Evolutionary conservation across 1,139 yeast species (phyloP), one percentile per base, ranked within the genome.

Genomic region (Diutina neorugosa): DNA sequence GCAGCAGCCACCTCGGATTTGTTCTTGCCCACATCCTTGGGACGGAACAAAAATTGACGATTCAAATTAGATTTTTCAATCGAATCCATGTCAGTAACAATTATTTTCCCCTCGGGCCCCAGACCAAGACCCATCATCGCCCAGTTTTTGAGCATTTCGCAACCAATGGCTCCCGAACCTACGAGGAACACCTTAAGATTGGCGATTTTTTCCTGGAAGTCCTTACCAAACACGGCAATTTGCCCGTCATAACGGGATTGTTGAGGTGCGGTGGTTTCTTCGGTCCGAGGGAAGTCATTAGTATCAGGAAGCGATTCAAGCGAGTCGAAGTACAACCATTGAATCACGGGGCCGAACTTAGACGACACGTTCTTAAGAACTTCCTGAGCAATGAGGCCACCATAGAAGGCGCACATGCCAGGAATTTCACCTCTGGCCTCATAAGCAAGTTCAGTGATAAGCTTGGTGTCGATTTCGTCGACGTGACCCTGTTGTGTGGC

Each of bases 161-260:
- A 93, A 51, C 99, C 99, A 74, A 93, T 93, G 44, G 99, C 99
- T 65, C 99, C 99, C 2, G 98, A 82, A 52, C 99, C 99, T 47
- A 93, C 98, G 59, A 93, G 74, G 68, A 93, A 93, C 4, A 91
- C 89, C 64, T 80, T 85, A 59, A 87, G 73, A 67, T 91, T 88
- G 50, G 88, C 80, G 57, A 93, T 70, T 52, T 73, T 74, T 61
- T 85, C 81, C 63, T 88, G 93, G 71, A 80, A 89, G 47, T 80
- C 80, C 55, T 78, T 67, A 58, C 99, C 99, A 62, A 90, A 90
- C 1, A 93, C 96, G 4, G 98, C 97, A 62, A 90, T 86, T 71
- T 90, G 96, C 18, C 82, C 81, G 68, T 93, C 99, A 64, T 94
- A 93, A 65, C 99, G 82, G 6, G 95, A 76, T 44, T 84, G 82